Evolutionary conservation across 2,329 filamentous ascomycete genomes (phyloP), one percentile per base, ranked within the genome.

Genomic region (Hirsutella minnesotensis): DNA sequence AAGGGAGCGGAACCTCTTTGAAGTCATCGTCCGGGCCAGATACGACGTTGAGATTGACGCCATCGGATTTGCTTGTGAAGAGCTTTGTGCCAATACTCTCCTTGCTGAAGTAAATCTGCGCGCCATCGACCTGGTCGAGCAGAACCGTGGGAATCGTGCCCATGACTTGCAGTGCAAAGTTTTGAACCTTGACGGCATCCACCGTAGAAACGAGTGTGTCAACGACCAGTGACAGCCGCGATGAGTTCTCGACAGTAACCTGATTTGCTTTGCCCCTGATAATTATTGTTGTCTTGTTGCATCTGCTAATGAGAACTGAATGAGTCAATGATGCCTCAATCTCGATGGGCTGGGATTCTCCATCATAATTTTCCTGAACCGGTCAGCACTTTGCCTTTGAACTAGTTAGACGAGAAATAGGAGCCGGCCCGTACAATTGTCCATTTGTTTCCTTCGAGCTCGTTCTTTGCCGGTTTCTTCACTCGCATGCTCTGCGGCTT

Each of bases 211-310:
- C 86, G 10, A 96, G 79, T 1, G 81, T 86, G 54, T 96, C 90
- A 42, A 96, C 76, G 41, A 96, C 79, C 42, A 98, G 75, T 22
- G 86, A 94, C 16, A 94, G 71, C 40, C 86, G 82, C 38, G 73
- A 77, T 44, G 83, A 90, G 67, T 95, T 95, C 66, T 96, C 92
- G 52, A 96, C 76, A 5, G 88, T 90, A 48, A 98, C 85, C n/a
- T 92, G 88, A 60, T 98, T 98, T 45, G 86, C 88, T 66, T 98
- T 98, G 64, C 87, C 89, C 57, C 79, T 83, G 57, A 98, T 70
- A 53, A 94, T 84, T 55, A 98, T 76, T 20, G 89, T 94, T 5
- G 85, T 85, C 65, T 92, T 92, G 65, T 80, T 88, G 73, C 90
- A 96, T 53, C 85, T 83, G 56, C 83, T 87, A 60, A 98, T 92